A percentile compares a stretch with the other conserved stretches of the same genome.
These are phyloP conservation scores for Prunus davidiana DNA, from an alignment of 306 rosid species.

Conservation along the genomic window DNA sequence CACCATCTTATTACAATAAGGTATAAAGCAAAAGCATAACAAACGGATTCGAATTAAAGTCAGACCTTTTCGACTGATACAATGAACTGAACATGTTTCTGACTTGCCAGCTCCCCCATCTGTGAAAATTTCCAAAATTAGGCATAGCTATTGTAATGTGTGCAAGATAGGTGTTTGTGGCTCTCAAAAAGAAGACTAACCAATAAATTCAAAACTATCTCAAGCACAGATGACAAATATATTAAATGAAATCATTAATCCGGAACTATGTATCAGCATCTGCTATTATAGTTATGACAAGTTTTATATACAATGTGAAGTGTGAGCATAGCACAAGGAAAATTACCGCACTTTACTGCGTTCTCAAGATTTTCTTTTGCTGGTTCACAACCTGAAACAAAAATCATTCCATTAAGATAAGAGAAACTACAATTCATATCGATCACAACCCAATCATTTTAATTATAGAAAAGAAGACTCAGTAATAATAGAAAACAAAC, in stretches of 20 bases:
- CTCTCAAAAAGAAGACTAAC: too few species aligned
- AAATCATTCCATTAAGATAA: neutral
- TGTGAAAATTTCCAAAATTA: constrained; percentile 7
- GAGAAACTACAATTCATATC: neutral
- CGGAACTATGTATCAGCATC: neutral
- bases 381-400: neutral
- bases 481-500: neutral
- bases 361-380: too few species aligned
- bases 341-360: too few species aligned
- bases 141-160: neutral
- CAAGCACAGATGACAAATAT: neutral
- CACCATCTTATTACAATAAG: neutral
- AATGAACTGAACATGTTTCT: constrained; percentile 66
- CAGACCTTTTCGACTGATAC: constrained; percentile 68
- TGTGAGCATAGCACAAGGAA: too few species aligned
- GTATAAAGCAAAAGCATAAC: neutral
- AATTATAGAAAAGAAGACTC: neutral
- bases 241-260: neutral
- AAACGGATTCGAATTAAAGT: neutral
- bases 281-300: neutral
- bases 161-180: neutral
- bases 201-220: neutral
- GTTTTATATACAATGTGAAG: neutral
- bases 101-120: constrained; percentile 74
- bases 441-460: neutral